phyloP scores from a whole-genome alignment of 768 basidiomycete species.

The Rhizopogon rudus region DNA sequence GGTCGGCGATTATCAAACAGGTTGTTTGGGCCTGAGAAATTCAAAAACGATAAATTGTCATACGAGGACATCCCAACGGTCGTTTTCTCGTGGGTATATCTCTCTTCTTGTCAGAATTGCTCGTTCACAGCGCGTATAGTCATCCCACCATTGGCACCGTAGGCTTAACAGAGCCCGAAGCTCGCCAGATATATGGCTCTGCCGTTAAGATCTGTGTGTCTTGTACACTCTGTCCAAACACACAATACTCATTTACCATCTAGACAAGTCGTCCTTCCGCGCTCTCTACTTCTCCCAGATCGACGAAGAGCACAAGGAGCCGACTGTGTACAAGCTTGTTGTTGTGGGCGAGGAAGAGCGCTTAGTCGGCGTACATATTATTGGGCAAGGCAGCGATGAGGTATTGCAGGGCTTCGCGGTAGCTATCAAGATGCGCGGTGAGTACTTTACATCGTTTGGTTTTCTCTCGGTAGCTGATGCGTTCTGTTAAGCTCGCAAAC shows the following conservation, averaged over 20 bases:
- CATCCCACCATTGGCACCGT: conserved; percentile 96
- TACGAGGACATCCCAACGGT: conserved; percentile 93
- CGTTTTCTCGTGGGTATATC: conserved; percentile 81
- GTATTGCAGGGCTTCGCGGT: conserved; percentile 93
- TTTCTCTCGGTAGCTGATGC: not conserved
- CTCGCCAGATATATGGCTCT: conserved; percentile 82
- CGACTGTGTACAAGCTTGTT: conserved; percentile 90
- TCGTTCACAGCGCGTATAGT: conserved; percentile 32
- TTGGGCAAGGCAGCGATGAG: conserved; percentile 92
- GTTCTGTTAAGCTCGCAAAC: conserved; percentile 51
- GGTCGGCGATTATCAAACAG: conserved; percentile 86
- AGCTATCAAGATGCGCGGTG: conserved; percentile 94
- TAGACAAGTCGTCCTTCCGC: conserved; percentile 78
- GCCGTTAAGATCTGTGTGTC: conserved; percentile 86
- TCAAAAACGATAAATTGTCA: conserved; percentile 80
- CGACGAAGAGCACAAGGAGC: conserved; percentile 87
- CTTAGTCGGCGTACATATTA: conserved; percentile 93
- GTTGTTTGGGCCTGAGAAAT: conserved; percentile 83
- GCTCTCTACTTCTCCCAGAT: conserved; percentile 93
- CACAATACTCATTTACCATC: not conserved
- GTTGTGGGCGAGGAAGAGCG: conserved; percentile 86
- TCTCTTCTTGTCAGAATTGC: not conserved
- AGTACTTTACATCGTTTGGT: conserved; percentile 11
- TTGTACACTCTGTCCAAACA: conserved; percentile 2
- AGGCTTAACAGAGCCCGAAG: conserved; percentile 90